These are phyloP conservation scores for Crithidia sp. DNA, from an alignment of 208 protist genomes.

Conservation along the genomic window DNA sequence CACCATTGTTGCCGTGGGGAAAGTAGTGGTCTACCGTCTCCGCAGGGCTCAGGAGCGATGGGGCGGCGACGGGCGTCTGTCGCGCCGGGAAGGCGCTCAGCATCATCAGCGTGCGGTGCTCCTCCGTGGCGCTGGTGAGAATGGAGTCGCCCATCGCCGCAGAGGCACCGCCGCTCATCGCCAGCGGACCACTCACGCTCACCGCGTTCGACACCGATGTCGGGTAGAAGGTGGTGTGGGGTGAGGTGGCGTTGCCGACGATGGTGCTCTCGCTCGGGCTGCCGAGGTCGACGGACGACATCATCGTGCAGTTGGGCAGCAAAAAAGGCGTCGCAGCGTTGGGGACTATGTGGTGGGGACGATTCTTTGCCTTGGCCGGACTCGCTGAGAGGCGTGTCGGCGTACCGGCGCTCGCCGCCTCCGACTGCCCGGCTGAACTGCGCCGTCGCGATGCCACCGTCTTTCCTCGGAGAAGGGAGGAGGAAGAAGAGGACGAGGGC, in stretches of 20 bases:
- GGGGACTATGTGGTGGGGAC: background rate
- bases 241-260: background rate
- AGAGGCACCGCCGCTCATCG: background rate
- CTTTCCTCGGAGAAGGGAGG: too few relatives aligned
- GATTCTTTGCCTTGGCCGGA: background rate
- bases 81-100: slow-evolving; percentile 9
- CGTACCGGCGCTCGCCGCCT: too few relatives aligned
- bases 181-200: slow-evolving; percentile 12
- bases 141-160: slow-evolving; percentile 6
- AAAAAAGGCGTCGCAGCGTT: slow-evolving; percentile 9
- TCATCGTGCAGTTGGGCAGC: slow-evolving; percentile 26
- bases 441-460: too few relatives aligned
- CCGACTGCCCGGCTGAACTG: too few relatives aligned
- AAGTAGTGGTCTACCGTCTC: background rate
- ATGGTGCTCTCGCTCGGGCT: slow-evolving; percentile 20
- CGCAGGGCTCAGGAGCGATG: slow-evolving; percentile 3
- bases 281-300: slow-evolving; percentile 20
- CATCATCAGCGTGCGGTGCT: slow-evolving; percentile 17
- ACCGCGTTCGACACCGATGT: background rate
- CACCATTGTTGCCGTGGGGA: background rate
- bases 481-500: background rate
- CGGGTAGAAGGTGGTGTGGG: background rate
- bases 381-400: too few relatives aligned
- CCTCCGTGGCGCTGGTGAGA: slow-evolving; percentile 6
- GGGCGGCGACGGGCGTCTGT: slow-evolving; percentile 6